These are phyloP conservation scores for Lumnitzera racemosa DNA, from an alignment of 345 rosid genomes.

Conservation along the genomic window DNA sequence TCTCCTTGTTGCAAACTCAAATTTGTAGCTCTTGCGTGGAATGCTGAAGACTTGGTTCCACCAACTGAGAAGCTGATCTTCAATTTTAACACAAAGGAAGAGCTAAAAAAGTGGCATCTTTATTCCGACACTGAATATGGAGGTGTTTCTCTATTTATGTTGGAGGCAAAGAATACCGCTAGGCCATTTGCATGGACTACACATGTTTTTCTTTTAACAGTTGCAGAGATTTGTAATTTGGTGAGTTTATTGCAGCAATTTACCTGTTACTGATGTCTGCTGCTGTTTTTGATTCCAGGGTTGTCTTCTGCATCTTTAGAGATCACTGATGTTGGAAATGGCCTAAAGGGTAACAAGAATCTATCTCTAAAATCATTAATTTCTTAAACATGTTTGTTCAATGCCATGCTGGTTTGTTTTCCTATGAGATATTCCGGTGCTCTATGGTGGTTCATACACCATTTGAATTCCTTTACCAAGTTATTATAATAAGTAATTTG, in stretches of 20 bases:
- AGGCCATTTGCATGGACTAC: background rate
- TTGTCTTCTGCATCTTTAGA: slow-evolving; percentile 82
- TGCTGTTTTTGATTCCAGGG: slow-evolving; percentile 32
- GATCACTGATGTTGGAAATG: slow-evolving; percentile 26
- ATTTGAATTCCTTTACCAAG: no score
- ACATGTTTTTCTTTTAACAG: no score
- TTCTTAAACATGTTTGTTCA: background rate
- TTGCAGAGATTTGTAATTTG: no score
- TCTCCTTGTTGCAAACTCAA: slow-evolving; percentile 3
- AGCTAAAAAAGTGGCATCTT: slow-evolving; percentile 81
- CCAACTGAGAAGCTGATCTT: slow-evolving; percentile 65
- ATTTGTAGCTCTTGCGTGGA: slow-evolving; percentile 72
- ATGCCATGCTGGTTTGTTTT: background rate
- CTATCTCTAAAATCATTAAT: background rate
- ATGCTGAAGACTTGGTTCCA: slow-evolving; percentile 74
- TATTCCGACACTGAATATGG: slow-evolving; percentile 93
- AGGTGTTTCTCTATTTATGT: slow-evolving; percentile 31
- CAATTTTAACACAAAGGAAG: slow-evolving; percentile 67
- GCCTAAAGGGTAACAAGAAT: slow-evolving; percentile 34
- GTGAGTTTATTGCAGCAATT: background rate
- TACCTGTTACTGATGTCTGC: background rate
- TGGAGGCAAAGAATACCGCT: background rate
- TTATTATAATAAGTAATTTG: no score
- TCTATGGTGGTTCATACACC: no score
- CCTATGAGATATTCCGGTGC: background rate